Evolutionary conservation across 768 basidiomycete genomes (phyloP).

Genomic region (Calocybe cyanea): DNA sequence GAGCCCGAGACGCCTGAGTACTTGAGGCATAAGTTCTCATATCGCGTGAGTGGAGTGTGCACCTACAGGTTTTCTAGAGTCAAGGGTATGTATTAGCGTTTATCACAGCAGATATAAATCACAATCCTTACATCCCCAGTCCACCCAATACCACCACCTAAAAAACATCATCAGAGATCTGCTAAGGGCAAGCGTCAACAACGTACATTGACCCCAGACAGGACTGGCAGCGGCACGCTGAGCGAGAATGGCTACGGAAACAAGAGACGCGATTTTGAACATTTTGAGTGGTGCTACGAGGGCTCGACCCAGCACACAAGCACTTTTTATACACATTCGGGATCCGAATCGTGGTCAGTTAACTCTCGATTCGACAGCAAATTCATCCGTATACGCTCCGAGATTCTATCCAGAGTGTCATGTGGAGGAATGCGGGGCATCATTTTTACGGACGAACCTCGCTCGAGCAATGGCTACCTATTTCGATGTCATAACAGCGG

Average conservation of each 20-base stretch:
- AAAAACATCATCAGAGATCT: neutral
- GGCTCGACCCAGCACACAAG: neutral
- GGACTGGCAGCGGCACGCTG: neutral
- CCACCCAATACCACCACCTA: neutral
- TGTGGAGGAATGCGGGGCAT: neutral
- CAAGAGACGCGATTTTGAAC: neutral
- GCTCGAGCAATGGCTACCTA: neutral
- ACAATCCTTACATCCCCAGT: neutral
- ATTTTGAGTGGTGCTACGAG: neutral
- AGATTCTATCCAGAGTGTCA: neutral
- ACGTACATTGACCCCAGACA: neutral
- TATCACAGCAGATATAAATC: neutral
- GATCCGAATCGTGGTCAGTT: neutral
- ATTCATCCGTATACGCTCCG: neutral
- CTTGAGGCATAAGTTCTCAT: neutral
- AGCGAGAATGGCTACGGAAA: neutral
- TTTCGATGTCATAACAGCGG: too few relatives aligned
- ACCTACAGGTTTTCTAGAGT: neutral
- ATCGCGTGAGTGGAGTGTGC: too few relatives aligned
- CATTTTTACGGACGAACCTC: neutral
- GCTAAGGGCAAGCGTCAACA: neutral
- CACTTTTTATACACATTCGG: neutral
- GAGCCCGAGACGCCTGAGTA: conserved; percentile 28
- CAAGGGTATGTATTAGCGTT: neutral
- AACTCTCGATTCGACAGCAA: neutral